phyloP scores from a whole-genome alignment of 371 early-diverging fungal species.

The Mucor saturninus region DNA sequence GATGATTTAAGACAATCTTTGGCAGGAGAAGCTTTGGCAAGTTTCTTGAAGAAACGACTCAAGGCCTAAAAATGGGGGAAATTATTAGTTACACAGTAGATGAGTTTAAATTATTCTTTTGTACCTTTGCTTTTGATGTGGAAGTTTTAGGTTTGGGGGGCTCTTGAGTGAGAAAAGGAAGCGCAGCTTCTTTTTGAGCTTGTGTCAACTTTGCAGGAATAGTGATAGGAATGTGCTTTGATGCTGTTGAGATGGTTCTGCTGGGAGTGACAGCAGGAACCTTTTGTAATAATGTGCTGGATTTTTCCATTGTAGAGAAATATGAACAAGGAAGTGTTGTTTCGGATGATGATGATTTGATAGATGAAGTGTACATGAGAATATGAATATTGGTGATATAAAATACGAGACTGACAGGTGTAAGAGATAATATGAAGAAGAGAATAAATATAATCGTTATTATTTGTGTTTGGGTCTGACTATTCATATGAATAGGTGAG shows the following conservation, averaged over 20 bases:
- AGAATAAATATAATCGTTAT: slow-evolving; percentile 12
- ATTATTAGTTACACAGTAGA: neutral
- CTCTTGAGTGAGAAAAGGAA: slow-evolving; percentile 16
- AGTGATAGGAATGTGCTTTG: slow-evolving; percentile 6
- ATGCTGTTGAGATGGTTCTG: neutral
- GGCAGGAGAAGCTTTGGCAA: slow-evolving; percentile 8
- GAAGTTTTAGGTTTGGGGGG: slow-evolving; percentile 10
- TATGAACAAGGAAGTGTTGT: slow-evolving; percentile 13
- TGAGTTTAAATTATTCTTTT: neutral
- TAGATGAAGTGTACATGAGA: slow-evolving; percentile 5
- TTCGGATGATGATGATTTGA: neutral
- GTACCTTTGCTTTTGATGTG: slow-evolving; percentile 23
- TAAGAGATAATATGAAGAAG: slow-evolving; percentile 16
- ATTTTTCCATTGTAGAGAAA: slow-evolving; percentile 4
- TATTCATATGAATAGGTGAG: slow-evolving; percentile 11
- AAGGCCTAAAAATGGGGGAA: slow-evolving; percentile 9
- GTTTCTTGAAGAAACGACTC: slow-evolving; percentile 18
- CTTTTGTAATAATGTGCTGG: slow-evolving; percentile 11
- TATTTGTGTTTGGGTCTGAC: slow-evolving; percentile 16
- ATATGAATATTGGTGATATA: slow-evolving; percentile 11
- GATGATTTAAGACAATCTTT: slow-evolving; percentile 10
- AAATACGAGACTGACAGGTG: slow-evolving; percentile 10
- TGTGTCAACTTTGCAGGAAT: slow-evolving; percentile 7
- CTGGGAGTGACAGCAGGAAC: neutral
- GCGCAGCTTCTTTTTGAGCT: slow-evolving; percentile 23